A percentile compares a stretch with the other conserved stretches of the same genome.
Conservation (phyloP, 1,139 yeast species). For the Blastobotrys petasosporus region DNA sequence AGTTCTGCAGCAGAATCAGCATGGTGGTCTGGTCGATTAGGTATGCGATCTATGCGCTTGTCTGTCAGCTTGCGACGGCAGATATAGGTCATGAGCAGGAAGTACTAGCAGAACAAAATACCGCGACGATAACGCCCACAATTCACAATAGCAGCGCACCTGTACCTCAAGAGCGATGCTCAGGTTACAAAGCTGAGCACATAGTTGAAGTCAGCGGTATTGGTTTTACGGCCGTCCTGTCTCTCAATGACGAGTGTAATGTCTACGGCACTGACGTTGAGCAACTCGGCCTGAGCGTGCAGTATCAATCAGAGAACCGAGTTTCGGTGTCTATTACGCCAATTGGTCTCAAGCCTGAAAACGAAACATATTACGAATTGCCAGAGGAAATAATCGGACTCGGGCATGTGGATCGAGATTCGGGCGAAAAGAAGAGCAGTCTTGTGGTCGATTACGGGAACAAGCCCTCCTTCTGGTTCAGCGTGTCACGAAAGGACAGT, state of each 20-base stretch:
- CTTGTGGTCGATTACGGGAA: slow-evolving; percentile 28
- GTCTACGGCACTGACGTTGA: slow-evolving; percentile 35
- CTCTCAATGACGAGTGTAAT: slow-evolving; percentile 27
- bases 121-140: slow-evolving; percentile 23
- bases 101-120: neutral
- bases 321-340: slow-evolving; percentile 33
- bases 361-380: slow-evolving; percentile 26
- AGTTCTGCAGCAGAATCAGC: too few relatives aligned
- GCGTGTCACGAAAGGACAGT: slow-evolving; percentile 27
- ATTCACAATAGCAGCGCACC: slow-evolving; percentile 29
- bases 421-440: slow-evolving; percentile 18
- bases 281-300: slow-evolving; percentile 30
- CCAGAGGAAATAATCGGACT: slow-evolving; percentile 29
- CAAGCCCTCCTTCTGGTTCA: slow-evolving; percentile 30
- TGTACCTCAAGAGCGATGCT: slow-evolving; percentile 32
- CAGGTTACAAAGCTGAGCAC: slow-evolving; percentile 28
- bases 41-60: too few relatives aligned
- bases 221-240: slow-evolving; percentile 29
- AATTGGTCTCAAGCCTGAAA: slow-evolving; percentile 23
- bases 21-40: too few relatives aligned
- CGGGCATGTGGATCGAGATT: slow-evolving; percentile 18
- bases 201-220: slow-evolving; percentile 16
- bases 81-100: neutral
- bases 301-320: slow-evolving; percentile 29
- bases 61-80: too few relatives aligned